These are phyloP conservation scores for Floccularia luteovirens DNA, from an alignment of 768 basidiomycete genomes.

Conservation along the genomic window DNA sequence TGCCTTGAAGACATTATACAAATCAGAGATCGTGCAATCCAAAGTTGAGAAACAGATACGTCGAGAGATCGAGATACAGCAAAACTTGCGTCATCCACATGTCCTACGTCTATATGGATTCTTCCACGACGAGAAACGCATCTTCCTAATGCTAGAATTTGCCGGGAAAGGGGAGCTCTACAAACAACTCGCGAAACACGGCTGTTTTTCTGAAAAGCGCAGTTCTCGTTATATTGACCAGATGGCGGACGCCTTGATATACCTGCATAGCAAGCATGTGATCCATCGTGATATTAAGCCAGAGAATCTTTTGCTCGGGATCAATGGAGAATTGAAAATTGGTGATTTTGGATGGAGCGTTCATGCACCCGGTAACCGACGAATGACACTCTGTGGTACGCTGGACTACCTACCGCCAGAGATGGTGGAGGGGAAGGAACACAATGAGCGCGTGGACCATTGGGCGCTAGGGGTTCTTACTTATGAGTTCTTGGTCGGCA, in stretches of 20 bases:
- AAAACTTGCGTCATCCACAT: conserved; percentile 92
- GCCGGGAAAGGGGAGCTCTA: conserved; percentile 96
- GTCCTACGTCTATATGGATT: conserved; percentile 93
- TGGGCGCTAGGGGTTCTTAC: conserved; percentile 98
- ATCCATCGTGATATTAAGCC: conserved; percentile 99
- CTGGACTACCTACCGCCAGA: conserved; percentile 96
- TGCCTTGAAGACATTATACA: conserved; percentile 95
- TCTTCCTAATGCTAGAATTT: conserved; percentile 97
- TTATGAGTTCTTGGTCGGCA: conserved; percentile 89
- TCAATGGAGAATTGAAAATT: conserved; percentile 96
- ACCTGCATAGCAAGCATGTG: conserved; percentile 93
- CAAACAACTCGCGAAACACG: conserved; percentile 84
- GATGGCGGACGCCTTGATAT: conserved; percentile 93
- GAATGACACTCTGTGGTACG: conserved; percentile 92
- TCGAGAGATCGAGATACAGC: conserved; percentile 97
- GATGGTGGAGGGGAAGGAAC: conserved; percentile 93
- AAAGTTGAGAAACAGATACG: conserved; percentile 96
- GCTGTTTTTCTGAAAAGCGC: conserved; percentile 82
- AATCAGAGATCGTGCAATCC: conserved; percentile 87
- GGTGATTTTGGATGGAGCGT: conserved; percentile 99
- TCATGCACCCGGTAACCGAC: conserved; percentile 85
- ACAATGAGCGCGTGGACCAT: conserved; percentile 85
- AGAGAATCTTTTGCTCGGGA: conserved; percentile 89
- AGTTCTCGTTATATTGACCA: conserved; percentile 91
- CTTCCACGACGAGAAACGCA: conserved; percentile 97